A percentile compares a stretch with the other conserved stretches of the same genome.
These are phyloP conservation scores for Pleoardoris graminearum DNA, from an alignment of 2,329 filamentous ascomycete genomes.

Conservation along the genomic window DNA sequence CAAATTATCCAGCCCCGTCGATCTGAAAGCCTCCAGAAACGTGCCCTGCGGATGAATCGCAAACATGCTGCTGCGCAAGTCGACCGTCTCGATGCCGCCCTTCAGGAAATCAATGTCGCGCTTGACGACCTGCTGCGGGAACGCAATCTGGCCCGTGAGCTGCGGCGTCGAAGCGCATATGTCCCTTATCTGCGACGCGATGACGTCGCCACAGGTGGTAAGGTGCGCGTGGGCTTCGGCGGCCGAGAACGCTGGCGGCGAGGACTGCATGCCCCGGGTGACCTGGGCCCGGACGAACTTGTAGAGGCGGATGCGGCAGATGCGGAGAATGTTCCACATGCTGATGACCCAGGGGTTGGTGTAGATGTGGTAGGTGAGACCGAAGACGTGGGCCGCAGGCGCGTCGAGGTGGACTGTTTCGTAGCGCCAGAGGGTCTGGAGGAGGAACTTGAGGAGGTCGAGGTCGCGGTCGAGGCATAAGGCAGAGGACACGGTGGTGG, in stretches of 20 bases:
- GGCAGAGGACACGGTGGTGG: conserved; percentile 18
- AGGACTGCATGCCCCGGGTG: conserved; percentile 13
- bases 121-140: conserved; percentile 17
- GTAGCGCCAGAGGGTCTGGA: conserved; percentile 32
- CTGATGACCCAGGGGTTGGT: conserved; percentile 34
- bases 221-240: conserved; percentile 15
- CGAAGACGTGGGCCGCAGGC: conserved; percentile 21
- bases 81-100: not conserved
- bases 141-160: conserved; percentile 33
- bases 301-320: conserved; percentile 29
- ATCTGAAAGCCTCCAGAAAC: conserved; percentile 21
- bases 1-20: conserved; percentile 31
- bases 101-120: not conserved
- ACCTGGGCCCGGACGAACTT: conserved; percentile 26
- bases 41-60: conserved; percentile 27
- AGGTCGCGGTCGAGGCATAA: conserved; percentile 26
- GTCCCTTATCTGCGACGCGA: conserved; percentile 14
- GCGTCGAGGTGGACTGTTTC: conserved; percentile 21
- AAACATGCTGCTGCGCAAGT: conserved; percentile 7
- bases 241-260: conserved; percentile 18
- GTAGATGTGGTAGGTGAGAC: conserved; percentile 35
- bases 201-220: conserved; percentile 16
- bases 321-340: conserved; percentile 38
- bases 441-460: conserved; percentile 23
- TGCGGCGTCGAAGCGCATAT: conserved; percentile 35